Base-by-base conservation (phyloP, 306 rosid genomes). In the Mimosa bimucronata region DNA sequence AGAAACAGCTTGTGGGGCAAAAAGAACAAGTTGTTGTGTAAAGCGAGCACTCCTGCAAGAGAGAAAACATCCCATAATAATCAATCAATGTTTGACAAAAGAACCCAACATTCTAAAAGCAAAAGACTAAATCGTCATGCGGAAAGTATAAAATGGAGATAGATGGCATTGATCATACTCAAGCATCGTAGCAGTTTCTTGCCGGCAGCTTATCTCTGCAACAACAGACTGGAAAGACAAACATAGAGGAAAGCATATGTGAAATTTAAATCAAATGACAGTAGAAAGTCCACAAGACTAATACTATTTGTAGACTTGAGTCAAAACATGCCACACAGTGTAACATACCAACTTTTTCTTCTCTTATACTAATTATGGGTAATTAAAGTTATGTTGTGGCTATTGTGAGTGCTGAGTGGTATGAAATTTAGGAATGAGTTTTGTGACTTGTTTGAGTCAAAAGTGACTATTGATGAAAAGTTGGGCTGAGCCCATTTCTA, bases 1-100 rank as follows among this genome's bases (percentile, higher is more conserved):
- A 53, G 98, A 91, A 77, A 92, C 98, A 80, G 98, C 98, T 90
- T 89, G 94, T 4, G 98, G 98, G 52, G 98, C 98, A 89, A 95
- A 95, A 85, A 95, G 88, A 83, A 91, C 98, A 83, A 95, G 98
- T 82, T 95, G 98, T 80, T 95, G 98, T 29, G 97, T 95, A 84
- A 95, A 95, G 84, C 98, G 94, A 16, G 91, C 98, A 75, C 92
- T 95, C 92, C 98, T 95, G 86, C 77, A 73, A 82, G 55, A 45
- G 42, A 28, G 67, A 29, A 82, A 77, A 66, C 77, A 6, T 4
- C 41, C 6, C 23, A 79, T 60, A 72, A 81, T 71, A 40, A 46
- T 25, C 71, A 45, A 76, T 41, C 65, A 55, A 62, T 41, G 50
- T 71, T 68, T 23, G n/a, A 66, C 77, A 6, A n/a, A 40, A 60